Conservation (phyloP, 2,329 filamentous ascomycete genomes). For the Fusarium sp. region DNA sequence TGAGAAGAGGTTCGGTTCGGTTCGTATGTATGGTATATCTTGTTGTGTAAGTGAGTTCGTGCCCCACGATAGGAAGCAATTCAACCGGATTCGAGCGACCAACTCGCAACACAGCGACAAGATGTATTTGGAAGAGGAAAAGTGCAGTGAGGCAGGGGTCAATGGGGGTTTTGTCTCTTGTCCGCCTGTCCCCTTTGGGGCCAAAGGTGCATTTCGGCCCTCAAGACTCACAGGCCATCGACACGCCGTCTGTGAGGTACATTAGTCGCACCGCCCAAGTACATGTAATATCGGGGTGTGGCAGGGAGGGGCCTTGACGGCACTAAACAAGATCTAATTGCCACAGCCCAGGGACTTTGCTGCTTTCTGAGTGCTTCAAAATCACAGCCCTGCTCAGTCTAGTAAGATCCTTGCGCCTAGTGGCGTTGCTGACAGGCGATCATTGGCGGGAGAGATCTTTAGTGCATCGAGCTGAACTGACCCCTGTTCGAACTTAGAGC, state of each 20-base stretch:
- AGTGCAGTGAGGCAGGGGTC: constrained; percentile 15
- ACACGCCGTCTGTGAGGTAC: constrained; percentile 1
- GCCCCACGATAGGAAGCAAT: constrained; percentile 22
- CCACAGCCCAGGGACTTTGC: constrained; percentile 16
- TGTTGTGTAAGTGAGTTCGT: constrained; percentile 11
- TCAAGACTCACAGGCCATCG: constrained; percentile 14
- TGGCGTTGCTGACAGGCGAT: constrained; percentile 21
- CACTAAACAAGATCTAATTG: constrained; percentile 29
- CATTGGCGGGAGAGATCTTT: constrained; percentile 32
- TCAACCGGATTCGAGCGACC: constrained; percentile 9
- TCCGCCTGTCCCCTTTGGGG: constrained; percentile 14
- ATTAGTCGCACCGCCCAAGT: constrained; percentile 11
- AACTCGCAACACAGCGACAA: constrained; percentile 2
- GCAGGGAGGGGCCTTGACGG: constrained; percentile 20
- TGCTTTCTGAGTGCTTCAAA: constrained; percentile 13
- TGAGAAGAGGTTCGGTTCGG: constrained; percentile 8
- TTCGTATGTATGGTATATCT: neutral
- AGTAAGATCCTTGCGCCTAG: constrained; percentile 4
- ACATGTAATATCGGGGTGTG: neutral
- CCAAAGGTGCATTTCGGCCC: constrained; percentile 4
- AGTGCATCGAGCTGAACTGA: constrained; percentile 41
- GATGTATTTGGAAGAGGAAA: neutral
- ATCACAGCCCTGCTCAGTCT: constrained; percentile 13
- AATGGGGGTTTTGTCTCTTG: constrained; percentile 36
- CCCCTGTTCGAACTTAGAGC: constrained; percentile 10